phyloP scores from a whole-genome alignment of 2,329 filamentous ascomycete genomes.

The Chaetomium strumarium region DNA sequence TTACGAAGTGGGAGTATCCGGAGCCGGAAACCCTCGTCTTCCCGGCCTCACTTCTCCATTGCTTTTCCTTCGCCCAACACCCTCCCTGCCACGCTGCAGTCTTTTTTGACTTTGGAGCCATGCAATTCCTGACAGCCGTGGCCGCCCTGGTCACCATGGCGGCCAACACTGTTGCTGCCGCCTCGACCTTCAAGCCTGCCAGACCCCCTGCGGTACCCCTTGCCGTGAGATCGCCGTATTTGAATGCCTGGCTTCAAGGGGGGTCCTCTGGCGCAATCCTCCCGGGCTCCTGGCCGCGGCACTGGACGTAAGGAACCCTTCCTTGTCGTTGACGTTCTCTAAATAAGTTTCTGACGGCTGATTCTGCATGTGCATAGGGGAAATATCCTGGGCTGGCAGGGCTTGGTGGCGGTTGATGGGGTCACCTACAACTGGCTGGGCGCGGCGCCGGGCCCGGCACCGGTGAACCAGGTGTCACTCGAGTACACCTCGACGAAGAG shows the following conservation, averaged over 20 bases:
- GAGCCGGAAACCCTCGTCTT: background rate
- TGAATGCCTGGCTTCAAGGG: slow-evolving; percentile 63
- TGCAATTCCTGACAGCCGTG: slow-evolving; percentile 14
- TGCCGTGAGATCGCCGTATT: slow-evolving; percentile 68
- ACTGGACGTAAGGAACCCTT: slow-evolving; percentile 56
- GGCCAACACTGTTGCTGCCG: slow-evolving; percentile 1
- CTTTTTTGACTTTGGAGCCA: background rate
- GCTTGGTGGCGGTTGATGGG: slow-evolving; percentile 62
- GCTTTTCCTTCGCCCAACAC: background rate
- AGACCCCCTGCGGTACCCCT: slow-evolving; percentile 47
- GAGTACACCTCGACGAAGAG: slow-evolving; percentile 69
- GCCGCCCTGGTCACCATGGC: slow-evolving; percentile 13
- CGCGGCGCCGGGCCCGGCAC: slow-evolving; percentile 39
- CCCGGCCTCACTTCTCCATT: background rate
- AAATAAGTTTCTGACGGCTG: background rate
- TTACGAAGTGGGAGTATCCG: background rate
- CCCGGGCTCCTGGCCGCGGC: slow-evolving; percentile 61
- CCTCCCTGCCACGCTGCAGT: background rate
- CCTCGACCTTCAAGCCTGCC: slow-evolving; percentile 27
- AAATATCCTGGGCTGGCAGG: slow-evolving; percentile 58
- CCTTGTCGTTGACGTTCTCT: background rate
- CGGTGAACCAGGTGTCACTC: slow-evolving; percentile 56
- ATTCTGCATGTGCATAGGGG: slow-evolving; percentile 39
- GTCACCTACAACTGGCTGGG: slow-evolving; percentile 62
- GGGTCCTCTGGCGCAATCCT: slow-evolving; percentile 57